Conservation (phyloP, 148 eudicot species). For the Euryodendron excelsum region DNA sequence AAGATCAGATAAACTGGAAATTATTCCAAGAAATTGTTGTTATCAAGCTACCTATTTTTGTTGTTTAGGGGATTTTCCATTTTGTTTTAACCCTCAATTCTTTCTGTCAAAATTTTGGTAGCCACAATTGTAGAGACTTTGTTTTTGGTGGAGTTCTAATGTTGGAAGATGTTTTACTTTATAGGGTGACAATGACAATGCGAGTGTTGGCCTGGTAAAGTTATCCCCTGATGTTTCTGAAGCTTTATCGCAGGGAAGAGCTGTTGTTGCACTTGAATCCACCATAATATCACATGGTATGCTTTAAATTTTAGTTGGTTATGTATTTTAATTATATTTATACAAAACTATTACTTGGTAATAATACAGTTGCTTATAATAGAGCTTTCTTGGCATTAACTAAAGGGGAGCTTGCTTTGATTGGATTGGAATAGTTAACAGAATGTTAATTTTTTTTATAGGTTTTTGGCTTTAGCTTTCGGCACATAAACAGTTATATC, state of each 20-base stretch:
- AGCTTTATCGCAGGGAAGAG: constrained; percentile 68
- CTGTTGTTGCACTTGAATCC: constrained; percentile 92
- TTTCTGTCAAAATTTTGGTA: too few relatives aligned
- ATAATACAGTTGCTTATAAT: not conserved
- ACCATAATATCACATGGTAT: constrained; percentile 94
- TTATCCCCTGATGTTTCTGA: constrained; percentile 64
- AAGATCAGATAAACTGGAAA: too few relatives aligned
- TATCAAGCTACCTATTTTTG: too few relatives aligned
- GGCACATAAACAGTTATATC: not conserved
- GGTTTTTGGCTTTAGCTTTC: not conserved
- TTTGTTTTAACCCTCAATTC: too few relatives aligned
- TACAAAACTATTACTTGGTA: not conserved
- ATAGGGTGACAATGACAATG: constrained; percentile 11
- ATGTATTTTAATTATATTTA: not conserved
- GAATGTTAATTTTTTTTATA: not conserved
- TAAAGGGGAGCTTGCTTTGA: not conserved
- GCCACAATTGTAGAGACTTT: not conserved
- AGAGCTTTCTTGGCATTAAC: not conserved
- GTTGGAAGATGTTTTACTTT: constrained; percentile 1
- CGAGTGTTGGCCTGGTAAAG: constrained; percentile 40
- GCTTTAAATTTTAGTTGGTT: not conserved
- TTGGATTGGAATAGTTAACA: not conserved
- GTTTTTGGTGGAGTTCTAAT: not conserved
- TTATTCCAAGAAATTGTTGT: not conserved
- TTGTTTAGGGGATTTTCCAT: too few relatives aligned